Evolutionary conservation across 2,329 filamentous ascomycete genomes (phyloP), one percentile per base, ranked within the genome.

Genomic region (Diaporthe velutina): DNA sequence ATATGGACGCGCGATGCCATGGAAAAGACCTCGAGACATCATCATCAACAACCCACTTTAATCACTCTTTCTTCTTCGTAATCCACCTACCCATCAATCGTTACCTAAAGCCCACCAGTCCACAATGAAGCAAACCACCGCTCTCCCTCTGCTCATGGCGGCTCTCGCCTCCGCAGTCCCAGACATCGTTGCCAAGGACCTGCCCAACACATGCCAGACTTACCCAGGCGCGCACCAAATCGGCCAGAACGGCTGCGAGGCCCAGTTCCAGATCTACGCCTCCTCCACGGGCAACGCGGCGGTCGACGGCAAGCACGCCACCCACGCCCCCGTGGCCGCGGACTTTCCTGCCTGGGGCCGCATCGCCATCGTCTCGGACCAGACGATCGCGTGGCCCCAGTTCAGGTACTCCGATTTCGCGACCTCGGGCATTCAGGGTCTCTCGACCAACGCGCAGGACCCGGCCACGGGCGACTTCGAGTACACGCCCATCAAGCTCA

Each of bases 251-350:
- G 64, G 64, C 12, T 67, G 64, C 33, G 64, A 52, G 13, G 64
- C 45, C 64, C 3, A 5, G 30, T 67, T 67, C 33, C 45, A 67
- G 64, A 25, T 67, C 64, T 67, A 52, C 64, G 64, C 64, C 64
- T 33, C 50, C 22, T 52, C 45, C 22, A 67, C 64, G 2, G 64
- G 64, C 30, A 38, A 67, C 45, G 12, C 64, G 7, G 64, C 30
- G 30, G 45, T 67, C 45, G 64, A 67, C 64, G 64, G 64, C 64
- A 67, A 52, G 45, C 64, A 67, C 64, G 30, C 64, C 7, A 52
- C 45, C 13, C 22, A 25, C 3, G 30, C 45, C 8, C 30, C 64
- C 13, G 45, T 38, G 30, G 3, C 64, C 22, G 45, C 48, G 12
- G 55, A 25, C 22, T 4, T 25, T 4, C 55, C 55, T 10, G 64